Evolutionary conservation across 345 rosid genomes (phyloP).

Genomic region (Citrus glauca): DNA sequence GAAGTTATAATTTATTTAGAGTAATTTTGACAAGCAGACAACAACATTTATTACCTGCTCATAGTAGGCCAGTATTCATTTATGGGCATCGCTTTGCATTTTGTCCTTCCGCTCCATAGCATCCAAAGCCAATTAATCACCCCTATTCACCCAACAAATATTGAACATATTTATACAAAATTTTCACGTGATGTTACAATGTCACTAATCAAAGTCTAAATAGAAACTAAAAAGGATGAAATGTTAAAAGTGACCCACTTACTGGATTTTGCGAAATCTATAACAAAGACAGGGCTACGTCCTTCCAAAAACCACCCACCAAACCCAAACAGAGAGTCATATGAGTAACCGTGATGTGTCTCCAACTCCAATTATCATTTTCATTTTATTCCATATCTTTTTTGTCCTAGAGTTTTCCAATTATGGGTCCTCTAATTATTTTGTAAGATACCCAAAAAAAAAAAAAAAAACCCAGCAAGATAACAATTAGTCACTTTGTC

Average conservation of each 20-base stretch:
- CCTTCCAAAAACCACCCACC: neutral
- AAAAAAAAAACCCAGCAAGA: neutral
- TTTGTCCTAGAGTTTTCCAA: neutral
- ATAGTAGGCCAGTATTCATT: neutral
- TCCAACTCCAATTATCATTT: neutral
- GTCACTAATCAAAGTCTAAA: neutral
- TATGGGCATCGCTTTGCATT: neutral
- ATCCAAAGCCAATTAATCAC: neutral
- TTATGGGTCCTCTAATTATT: neutral
- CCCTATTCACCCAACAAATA: too few species aligned
- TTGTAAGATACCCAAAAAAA: too few species aligned
- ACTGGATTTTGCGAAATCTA: neutral
- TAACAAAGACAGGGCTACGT: neutral
- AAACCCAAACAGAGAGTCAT: neutral
- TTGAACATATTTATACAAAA: neutral
- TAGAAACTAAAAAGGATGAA: neutral
- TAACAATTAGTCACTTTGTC: neutral
- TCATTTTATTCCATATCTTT: neutral
- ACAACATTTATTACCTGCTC: neutral
- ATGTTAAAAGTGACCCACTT: neutral
- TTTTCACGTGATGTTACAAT: neutral
- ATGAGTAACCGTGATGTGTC: neutral
- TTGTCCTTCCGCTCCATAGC: neutral
- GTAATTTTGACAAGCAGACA: neutral
- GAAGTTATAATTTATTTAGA: too few species aligned